Evolutionary conservation across 306 rosid genomes (phyloP).

Genomic region (Crotalaria pallida): DNA sequence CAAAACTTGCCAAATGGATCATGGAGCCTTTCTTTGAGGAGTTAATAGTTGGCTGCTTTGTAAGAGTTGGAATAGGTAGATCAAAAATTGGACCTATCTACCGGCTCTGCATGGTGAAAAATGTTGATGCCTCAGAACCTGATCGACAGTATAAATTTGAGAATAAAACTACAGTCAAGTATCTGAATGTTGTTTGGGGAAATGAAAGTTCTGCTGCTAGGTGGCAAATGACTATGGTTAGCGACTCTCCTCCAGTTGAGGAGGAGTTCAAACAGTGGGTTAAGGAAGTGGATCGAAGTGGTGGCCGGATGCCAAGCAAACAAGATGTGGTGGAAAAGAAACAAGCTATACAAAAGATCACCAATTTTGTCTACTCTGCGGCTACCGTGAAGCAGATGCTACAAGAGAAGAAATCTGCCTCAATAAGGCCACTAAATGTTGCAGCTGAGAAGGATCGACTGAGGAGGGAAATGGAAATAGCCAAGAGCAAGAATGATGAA

Average conservation of each 20-base stretch:
- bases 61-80: conserved; percentile 84
- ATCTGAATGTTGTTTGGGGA: conserved; percentile 83
- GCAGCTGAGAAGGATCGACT: conserved; percentile 90
- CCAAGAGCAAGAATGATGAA: conserved; percentile 59
- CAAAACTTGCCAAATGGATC: conserved; percentile 78
- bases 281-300: conserved; percentile 74
- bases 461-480: conserved; percentile 74
- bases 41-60: conserved; percentile 84
- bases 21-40: conserved; percentile 95
- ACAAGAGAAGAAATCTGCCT: conserved; percentile 77
- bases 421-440: conserved; percentile 69
- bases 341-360: conserved; percentile 62
- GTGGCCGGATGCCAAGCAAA: conserved; percentile 75
- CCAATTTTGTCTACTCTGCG: conserved; percentile 67
- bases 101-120: conserved; percentile 80
- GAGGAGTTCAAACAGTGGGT: conserved; percentile 90
- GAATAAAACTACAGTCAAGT: conserved; percentile 66
- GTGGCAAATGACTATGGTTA: conserved; percentile 98
- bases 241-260: conserved; percentile 65
- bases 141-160: conserved; percentile 70
- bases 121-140: conserved; percentile 84
- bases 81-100: conserved; percentile 76
- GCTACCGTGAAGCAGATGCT: conserved; percentile 86
- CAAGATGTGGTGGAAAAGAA: conserved; percentile 61
- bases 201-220: conserved; percentile 84